Evolutionary conservation across 768 basidiomycete genomes (phyloP), one percentile per base, ranked within the genome.

Genomic region (Phylloporus sp.): DNA sequence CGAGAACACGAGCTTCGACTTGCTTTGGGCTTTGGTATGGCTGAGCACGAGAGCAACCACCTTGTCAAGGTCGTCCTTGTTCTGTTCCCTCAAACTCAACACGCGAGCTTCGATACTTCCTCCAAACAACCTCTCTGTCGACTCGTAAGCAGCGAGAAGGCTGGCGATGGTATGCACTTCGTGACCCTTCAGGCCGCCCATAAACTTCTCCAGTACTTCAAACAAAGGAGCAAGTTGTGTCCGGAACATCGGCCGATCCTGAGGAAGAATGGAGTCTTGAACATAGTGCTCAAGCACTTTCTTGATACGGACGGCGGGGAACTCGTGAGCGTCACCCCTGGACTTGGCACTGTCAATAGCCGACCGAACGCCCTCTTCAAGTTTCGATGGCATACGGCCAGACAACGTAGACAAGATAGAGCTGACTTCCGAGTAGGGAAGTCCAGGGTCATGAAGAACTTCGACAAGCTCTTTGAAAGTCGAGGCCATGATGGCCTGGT

Each of bases 71-170:
- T 92, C 77, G 52, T 93, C 90, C 71, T 94, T 95, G 75, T 94
- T 68, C 57, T 92, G 84, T 42, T 98, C 96, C 44, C 96, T 81
- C 32, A 99, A 79, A 41, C 83, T 78, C 48, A 98, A 75, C 40
- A 98, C 85, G 32, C 93, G 83, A 39, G 90, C 86, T 68, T 97
- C 94, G 53, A 96, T 93, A 61, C 88, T 88, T 33, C 92, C 93
- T 34, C 90, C 89, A 60, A 99, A 99, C 13, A 97, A 69, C 63
- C 84, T 87, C 70, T 98, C 95, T 1, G 93, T 93, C 41, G 80
- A 74, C 57, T 81, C 85, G 61, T 96, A 98, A 41, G 79, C 77
- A 31, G 74, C 79, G 45, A 99, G 72, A 52, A 98, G 74, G 42
- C 71, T 71, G 1, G 92, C 90, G 49, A 96, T 77, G 6, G 81